Base-by-base conservation (phyloP, 805 yeast genomes). In the Candida mattraensis region DNA sequence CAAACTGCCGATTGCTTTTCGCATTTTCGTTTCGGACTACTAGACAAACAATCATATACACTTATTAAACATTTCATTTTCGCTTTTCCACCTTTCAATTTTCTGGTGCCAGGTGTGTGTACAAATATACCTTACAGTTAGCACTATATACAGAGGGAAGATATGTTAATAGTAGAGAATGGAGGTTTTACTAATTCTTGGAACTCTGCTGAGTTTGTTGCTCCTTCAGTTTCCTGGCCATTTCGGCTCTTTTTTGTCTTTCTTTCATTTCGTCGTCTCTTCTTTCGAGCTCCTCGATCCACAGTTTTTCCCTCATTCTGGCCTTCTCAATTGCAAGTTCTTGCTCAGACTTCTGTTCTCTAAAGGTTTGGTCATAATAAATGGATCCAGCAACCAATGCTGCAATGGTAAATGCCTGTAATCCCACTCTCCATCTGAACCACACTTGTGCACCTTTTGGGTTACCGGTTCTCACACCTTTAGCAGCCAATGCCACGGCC, bases 201-300 rank as follows among this genome's bases (percentile, higher is more conserved):
- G 32, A 9, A 12, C 16, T 26, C 58, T 15, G 50, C 53, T 26
- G 58, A 64, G 44, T 72, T 74, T 30, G 54, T 50, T 23, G 65
- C 4, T 30, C 24, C 34, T 40, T 45, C 24, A 28, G 56, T 47
- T 68, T 66, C 56, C 76, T 72, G 2, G 82, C 81, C 32, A 70
- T 50, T 39, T 81, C 86, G 5, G 89, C 85, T 51, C 88, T 72
- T 47, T 69, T 60, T 60, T 75, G 79, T 51, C 95, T 70, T 42
- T 70, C 76, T 56, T 83, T 79, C 39, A 80, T 77, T 39, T 79
- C 83, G 10, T 61, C 72, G 58, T 88, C 96, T 60, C 95, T 76
- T 65, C 95, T 76, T 57, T 88, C 97, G 53, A 88, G 70, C 54
- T 84, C 94, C 55, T 84, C 87, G 43, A 88, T 83, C 97, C 97